Conservation (phyloP, 805 yeast species). For the Hanseniaspora lindneri region DNA sequence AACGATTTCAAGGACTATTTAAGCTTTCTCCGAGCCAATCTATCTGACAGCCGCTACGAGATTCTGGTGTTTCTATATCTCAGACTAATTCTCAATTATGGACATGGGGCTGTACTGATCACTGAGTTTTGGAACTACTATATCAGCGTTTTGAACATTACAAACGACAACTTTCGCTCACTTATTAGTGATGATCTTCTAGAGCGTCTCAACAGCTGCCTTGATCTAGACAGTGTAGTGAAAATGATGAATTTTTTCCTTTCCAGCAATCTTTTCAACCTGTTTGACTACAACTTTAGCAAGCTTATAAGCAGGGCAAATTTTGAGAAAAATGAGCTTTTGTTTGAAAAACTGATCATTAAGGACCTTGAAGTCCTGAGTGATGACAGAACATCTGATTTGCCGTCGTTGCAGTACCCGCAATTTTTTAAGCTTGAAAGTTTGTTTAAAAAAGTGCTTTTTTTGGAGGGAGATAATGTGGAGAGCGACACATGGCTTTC, state of each 20-base stretch:
- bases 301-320: not conserved
- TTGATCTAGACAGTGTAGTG: not conserved
- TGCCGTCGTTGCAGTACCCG: not conserved
- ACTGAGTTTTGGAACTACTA: slow-evolving; percentile 4
- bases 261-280: not conserved
- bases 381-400: too few species aligned
- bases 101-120: not conserved
- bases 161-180: not conserved
- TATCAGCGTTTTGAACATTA: not conserved
- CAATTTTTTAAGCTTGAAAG: not conserved
- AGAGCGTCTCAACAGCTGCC: not conserved
- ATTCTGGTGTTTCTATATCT: not conserved
- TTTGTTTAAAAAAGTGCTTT: not conserved
- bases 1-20: slow-evolving; percentile 11
- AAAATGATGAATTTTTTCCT: not conserved
- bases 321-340: not conserved
- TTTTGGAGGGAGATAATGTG: not conserved
- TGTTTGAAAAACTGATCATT: not conserved
- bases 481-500: not conserved
- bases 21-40: not conserved
- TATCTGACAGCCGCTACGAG: not conserved
- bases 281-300: not conserved
- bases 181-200: not conserved
- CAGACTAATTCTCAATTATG: not conserved
- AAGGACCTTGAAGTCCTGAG: not conserved